Evolutionary conservation across 1,284 basidiomycete species (phyloP), one percentile per base, ranked within the genome.

Genomic region (Rhodotorula sp.): DNA sequence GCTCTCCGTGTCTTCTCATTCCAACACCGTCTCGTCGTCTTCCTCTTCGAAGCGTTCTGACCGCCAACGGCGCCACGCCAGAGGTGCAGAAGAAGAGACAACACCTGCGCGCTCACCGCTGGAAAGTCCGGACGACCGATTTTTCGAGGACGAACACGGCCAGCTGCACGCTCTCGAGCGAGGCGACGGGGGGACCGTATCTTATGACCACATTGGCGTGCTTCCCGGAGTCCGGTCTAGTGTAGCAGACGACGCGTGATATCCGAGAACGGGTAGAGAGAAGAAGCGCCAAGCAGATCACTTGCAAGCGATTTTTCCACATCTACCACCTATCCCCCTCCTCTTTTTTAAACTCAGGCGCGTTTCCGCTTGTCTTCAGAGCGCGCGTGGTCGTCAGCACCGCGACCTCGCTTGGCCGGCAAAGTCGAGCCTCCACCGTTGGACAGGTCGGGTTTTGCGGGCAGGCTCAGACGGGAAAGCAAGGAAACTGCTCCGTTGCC

Each of bases 191-290:
- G 20, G 37, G 24, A 20, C 54, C 7, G 24, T 46, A 17, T 66
- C 65, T 15, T 69, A 62, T 56, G 64, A 62, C 60, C 68, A 70
- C 48, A 70, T 70, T 14, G 68, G 64, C 20, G 49, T 58, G 6
- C 45, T 67, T 0, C 64, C 68, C 46, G 56, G 24, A 33, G 42
- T 22, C 37, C 20, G 33, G 24, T 8, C 44, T 12, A 15, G 30
- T 30, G 10, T 29, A 51, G 46, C n/a, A n/a, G 59, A 14, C 6
- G 49, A 17, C 12, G 26, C 37, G 37, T 42, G 37, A 42, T 42
- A 10, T 42, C 10, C 2, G 12, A 10, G n/a, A n/a, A n/a, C 24
- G 45, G 45, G 45, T 8, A 48, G 46, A 48, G 20, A 22, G 18
- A 30, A 51, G 24, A 22, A 46, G 54, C 26, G 42, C n/a, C 37